These are phyloP conservation scores for Mariannaea elegans DNA, from an alignment of 2,329 filamentous ascomycete genomes.

Conservation along the genomic window DNA sequence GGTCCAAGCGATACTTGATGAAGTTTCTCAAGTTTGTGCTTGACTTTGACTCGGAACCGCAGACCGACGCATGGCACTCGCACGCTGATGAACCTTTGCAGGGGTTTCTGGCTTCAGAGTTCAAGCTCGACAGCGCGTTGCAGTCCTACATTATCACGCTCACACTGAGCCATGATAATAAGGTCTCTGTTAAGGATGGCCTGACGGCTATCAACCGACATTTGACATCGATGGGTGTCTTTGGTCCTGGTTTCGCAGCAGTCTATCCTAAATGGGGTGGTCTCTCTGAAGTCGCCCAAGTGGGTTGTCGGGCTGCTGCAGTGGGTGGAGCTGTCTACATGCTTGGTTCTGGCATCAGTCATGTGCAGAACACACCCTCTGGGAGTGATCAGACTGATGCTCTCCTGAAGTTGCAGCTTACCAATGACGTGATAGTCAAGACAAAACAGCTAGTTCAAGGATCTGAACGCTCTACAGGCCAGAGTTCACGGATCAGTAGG, in stretches of 20 bases:
- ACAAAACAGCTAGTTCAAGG: conserved; percentile 62
- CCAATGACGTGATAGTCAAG: conserved; percentile 65
- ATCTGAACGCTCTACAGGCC: conserved; percentile 43
- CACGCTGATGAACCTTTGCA: conserved; percentile 64
- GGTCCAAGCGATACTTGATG: conserved; percentile 87
- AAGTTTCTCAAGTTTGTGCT: conserved; percentile 91
- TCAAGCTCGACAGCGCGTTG: conserved; percentile 74
- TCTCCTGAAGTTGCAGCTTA: conserved; percentile 59
- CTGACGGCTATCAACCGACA: conserved; percentile 80
- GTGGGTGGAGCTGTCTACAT: conserved; percentile 94
- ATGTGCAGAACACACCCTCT: conserved; percentile 28
- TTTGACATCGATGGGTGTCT: conserved; percentile 84
- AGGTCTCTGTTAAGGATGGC: conserved; percentile 70
- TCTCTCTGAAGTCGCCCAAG: conserved; percentile 87
- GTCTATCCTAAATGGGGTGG: conserved; percentile 95
- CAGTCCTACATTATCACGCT: conserved; percentile 72
- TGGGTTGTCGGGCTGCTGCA: conserved; percentile 87
- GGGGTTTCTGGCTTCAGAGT: conserved; percentile 67
- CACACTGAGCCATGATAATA: conserved; percentile 75
- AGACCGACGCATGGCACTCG: conserved; percentile 65
- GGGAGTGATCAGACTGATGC: conserved; percentile 35
- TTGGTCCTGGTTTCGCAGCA: conserved; percentile 88
- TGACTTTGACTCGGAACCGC: conserved; percentile 69
- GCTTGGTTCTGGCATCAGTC: conserved; percentile 73
- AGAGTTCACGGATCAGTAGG: conserved; percentile 58